phyloP scores from a whole-genome alignment of 148 eudicot species.

The Cornus florida region DNA sequence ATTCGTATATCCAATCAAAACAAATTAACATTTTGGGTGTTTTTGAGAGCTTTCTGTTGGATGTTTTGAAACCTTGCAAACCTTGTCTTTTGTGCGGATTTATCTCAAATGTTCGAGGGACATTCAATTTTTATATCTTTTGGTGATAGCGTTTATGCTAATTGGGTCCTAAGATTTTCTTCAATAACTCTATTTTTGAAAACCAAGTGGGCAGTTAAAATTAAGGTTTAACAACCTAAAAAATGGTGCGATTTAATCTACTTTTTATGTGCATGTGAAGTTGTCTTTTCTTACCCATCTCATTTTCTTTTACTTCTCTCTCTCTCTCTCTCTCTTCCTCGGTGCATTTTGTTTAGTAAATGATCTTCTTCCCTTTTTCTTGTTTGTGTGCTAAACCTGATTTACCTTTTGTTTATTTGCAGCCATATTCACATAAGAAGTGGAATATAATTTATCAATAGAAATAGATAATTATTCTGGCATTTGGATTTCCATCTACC shows the following conservation, averaged over 20 bases:
- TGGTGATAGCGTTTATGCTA: not conserved
- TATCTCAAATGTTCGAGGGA: not conserved
- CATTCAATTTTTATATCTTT: not conserved
- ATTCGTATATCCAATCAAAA: not conserved
- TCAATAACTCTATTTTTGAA: not conserved
- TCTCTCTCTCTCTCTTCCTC: not conserved
- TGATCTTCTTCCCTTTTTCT: not conserved
- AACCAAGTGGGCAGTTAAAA: not conserved
- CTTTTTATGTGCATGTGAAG: conserved; percentile 18
- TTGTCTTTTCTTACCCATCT: conserved; percentile 13
- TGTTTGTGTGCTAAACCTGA: not conserved
- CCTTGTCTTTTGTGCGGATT: not conserved
- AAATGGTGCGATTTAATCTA: not conserved
- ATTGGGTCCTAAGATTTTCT: conserved; percentile 4
- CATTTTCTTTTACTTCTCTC: conserved; percentile 1
- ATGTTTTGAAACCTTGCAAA: not conserved
- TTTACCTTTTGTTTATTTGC: conserved; percentile 19
- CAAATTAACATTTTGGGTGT: not conserved
- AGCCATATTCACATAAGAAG: conserved; percentile 23
- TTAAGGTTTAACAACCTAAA: not conserved
- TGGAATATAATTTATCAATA: conserved; percentile 5
- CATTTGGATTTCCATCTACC: not conserved
- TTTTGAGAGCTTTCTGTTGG: not conserved
- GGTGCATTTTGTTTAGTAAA: not conserved
- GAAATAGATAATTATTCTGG: not conserved